Conservation (phyloP, 352 stramenopile species). For the Phytophthora foliorum region DNA sequence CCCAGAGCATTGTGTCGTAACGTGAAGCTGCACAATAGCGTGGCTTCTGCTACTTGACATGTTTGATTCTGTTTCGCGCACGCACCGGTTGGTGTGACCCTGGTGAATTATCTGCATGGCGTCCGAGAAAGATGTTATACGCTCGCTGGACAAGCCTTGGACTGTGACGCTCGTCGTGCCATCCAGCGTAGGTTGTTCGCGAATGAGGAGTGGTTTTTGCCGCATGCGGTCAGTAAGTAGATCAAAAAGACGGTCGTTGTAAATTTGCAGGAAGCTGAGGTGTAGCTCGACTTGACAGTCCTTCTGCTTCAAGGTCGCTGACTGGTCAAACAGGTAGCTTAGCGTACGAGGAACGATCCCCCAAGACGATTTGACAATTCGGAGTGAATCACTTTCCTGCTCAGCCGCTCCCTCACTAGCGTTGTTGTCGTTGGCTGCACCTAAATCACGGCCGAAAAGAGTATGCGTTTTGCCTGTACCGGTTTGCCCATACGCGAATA, state of each 20-base stretch:
- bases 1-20: conserved; percentile 51
- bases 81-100: conserved; percentile 67
- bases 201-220: conserved; percentile 77
- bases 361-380: conserved; percentile 41
- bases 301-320: conserved; percentile 11
- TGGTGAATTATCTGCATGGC: conserved; percentile 64
- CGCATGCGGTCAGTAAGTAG: conserved; percentile 79
- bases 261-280: conserved; percentile 94
- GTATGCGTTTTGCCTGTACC: conserved; percentile 94
- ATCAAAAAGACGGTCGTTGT: conserved; percentile 95
- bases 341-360: conserved; percentile 88
- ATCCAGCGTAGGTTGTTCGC: conserved; percentile 66
- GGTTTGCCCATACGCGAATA: conserved; percentile 95
- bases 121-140: conserved; percentile 49
- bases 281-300: conserved; percentile 56
- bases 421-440: background rate
- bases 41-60: conserved; percentile 91
- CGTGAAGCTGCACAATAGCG: conserved; percentile 91
- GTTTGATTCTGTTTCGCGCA: conserved; percentile 91
- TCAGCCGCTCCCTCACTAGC: background rate
- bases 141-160: conserved; percentile 67
- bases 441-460: conserved; percentile 80
- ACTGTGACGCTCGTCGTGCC: conserved; percentile 65
- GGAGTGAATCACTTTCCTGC: conserved; percentile 10
- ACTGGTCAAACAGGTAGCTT: conserved; percentile 66